Evolutionary conservation across 306 rosid species (phyloP).

Genomic region (Vigna hirtella): DNA sequence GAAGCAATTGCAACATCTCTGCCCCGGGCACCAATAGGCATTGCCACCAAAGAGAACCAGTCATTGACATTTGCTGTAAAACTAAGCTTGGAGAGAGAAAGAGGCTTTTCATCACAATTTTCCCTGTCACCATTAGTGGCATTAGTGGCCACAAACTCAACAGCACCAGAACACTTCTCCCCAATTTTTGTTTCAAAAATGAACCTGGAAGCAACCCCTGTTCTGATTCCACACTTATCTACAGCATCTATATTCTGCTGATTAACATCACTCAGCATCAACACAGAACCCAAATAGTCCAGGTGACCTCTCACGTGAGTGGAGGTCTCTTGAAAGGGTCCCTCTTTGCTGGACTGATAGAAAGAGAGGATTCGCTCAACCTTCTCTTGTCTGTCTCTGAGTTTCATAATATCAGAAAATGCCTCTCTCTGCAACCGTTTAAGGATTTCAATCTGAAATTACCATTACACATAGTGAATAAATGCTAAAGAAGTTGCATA

Average conservation of each 20-base stretch:
- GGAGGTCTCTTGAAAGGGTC: conserved; percentile 73
- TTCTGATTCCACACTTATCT: conserved; percentile 65
- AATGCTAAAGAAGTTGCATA: neutral
- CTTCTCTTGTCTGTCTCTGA: conserved; percentile 94
- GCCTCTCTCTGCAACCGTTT: conserved; percentile 91
- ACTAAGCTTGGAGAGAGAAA: conserved; percentile 69
- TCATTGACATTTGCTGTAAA: conserved; percentile 61
- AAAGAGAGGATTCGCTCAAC: conserved; percentile 73
- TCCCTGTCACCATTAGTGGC: conserved; percentile 43
- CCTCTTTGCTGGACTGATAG: conserved; percentile 67
- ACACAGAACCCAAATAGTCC: conserved; percentile 71
- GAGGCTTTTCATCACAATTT: conserved; percentile 56
- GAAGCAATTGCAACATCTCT: conserved; percentile 71
- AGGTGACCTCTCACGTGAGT: conserved; percentile 75
- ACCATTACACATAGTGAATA: conserved; percentile 10
- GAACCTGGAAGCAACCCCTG: conserved; percentile 74
- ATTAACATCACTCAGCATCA: conserved; percentile 53
- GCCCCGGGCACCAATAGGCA: conserved; percentile 87
- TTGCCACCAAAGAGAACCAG: conserved; percentile 70
- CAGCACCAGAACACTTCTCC: conserved; percentile 61
- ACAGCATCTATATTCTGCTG: conserved; percentile 53
- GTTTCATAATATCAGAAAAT: conserved; percentile 86
- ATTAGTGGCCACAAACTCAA: conserved; percentile 69
- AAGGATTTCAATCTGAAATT: conserved; percentile 77
- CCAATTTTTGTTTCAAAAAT: conserved; percentile 70